These are phyloP conservation scores for Phylloporus sp. DNA, from an alignment of 768 basidiomycete species.

Conservation along the genomic window DNA sequence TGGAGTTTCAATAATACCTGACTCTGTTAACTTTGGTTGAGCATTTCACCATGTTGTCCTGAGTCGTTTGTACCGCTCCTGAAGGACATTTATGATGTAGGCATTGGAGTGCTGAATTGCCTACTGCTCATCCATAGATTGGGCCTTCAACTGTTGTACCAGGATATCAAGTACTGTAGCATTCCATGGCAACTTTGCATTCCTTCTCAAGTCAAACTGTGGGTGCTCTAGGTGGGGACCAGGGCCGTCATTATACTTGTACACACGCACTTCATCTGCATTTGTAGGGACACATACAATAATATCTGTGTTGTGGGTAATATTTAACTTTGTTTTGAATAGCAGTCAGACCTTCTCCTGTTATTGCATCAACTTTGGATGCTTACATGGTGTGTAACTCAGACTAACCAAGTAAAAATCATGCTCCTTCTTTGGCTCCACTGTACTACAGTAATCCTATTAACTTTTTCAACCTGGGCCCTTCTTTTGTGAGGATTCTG, in stretches of 20 bases:
- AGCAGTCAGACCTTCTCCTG: not conserved
- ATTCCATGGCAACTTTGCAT: not conserved
- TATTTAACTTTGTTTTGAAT: constrained; percentile 2
- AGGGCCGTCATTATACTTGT: constrained; percentile 2
- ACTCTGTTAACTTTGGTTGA: not conserved
- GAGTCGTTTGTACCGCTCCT: not conserved
- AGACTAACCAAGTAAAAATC: not conserved
- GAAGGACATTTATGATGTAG: not conserved
- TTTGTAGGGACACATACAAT: not conserved
- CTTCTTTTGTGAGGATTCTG: not conserved
- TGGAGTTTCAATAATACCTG: not conserved
- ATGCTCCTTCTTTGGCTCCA: not conserved
- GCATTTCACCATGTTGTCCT: not conserved
- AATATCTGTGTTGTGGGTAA: constrained; percentile 2
- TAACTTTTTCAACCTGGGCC: not conserved
- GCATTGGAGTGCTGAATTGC: not conserved
- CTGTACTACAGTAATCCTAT: not conserved
- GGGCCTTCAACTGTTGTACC: not conserved
- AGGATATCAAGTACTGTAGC: not conserved
- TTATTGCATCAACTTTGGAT: not conserved
- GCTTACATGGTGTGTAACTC: not conserved
- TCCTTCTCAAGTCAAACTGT: not conserved
- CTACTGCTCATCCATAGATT: not conserved
- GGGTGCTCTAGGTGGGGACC: not conserved
- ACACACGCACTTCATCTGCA: not conserved